A percentile compares a stretch with the other conserved stretches of the same genome.
These are phyloP conservation scores for Candida mattraensis DNA, from an alignment of 805 yeast species.

Conservation along the genomic window DNA sequence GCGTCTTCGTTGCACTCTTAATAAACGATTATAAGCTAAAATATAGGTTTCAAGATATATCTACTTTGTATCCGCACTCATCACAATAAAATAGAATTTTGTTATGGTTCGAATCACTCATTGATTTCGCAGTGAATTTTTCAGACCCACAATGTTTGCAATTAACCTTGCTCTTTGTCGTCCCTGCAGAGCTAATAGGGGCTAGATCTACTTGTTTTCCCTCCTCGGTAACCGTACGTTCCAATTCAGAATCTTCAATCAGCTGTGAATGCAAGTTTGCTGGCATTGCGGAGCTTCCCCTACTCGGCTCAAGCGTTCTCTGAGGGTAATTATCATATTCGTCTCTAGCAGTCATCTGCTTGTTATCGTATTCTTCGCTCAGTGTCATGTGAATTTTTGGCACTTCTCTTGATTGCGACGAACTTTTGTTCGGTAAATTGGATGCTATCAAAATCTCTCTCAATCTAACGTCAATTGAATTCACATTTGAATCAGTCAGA, in stretches of 20 bases:
- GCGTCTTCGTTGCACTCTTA: no score
- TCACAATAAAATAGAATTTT: conserved; percentile 29
- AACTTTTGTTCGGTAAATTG: not conserved
- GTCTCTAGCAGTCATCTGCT: conserved; percentile 1
- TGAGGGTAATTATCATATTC: conserved; percentile 1
- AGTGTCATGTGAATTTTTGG: no score
- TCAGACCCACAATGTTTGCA: conserved; percentile 25
- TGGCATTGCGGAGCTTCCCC: no score
- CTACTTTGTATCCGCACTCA: conserved; percentile 27
- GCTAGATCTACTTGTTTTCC: not conserved
- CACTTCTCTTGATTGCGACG: no score
- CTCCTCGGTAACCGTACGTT: not conserved
- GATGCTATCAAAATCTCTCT: conserved; percentile 7
- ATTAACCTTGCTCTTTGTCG: conserved; percentile 14
- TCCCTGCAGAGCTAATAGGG: conserved; percentile 6
- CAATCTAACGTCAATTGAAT: conserved; percentile 13
- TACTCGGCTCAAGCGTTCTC: no score
- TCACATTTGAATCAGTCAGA: conserved; percentile 13
- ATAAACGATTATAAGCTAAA: no score
- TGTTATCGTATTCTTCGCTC: no score
- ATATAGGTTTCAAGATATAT: conserved; percentile 4
- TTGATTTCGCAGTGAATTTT: conserved; percentile 27
- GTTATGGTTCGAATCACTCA: conserved; percentile 15
- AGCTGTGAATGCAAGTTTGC: no score
- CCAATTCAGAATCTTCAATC: not conserved